Conservation (phyloP, 2,329 filamentous ascomycete species). For the Colletotrichum liaoningense region DNA sequence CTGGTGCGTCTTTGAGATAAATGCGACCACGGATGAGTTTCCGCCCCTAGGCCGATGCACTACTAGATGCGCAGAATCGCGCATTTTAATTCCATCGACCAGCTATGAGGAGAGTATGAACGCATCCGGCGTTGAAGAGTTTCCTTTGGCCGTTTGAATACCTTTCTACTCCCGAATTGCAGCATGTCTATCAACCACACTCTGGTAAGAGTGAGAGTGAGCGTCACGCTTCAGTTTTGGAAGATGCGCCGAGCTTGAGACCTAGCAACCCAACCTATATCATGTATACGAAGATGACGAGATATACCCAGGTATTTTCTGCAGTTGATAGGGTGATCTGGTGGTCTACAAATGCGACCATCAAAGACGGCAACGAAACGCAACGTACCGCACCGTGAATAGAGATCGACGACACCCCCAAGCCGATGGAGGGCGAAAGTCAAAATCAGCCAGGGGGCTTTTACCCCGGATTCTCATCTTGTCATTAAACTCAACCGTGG, state of each 20-base stretch:
- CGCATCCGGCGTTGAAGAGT: neutral
- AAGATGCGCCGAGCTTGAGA: neutral
- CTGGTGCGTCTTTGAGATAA: neutral
- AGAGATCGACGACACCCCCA: slow-evolving; percentile 25
- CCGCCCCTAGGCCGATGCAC: slow-evolving; percentile 14
- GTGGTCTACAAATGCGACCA: neutral
- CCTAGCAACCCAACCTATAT: neutral
- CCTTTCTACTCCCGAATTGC: neutral
- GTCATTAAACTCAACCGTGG: slow-evolving; percentile 31
- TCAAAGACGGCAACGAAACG: slow-evolving; percentile 15
- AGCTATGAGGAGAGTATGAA: neutral
- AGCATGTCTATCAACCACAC: neutral
- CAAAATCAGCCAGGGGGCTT: slow-evolving; percentile 29
- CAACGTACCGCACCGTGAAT: slow-evolving; percentile 5
- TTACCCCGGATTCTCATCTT: slow-evolving; percentile 37
- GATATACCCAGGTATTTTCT: neutral
- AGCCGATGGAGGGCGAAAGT: slow-evolving; percentile 29
- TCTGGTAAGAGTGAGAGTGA: neutral
- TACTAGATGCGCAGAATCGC: neutral
- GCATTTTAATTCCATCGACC: neutral
- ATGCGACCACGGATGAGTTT: slow-evolving; percentile 1
- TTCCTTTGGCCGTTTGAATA: neutral
- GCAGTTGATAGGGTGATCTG: neutral
- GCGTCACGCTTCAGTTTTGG: neutral
- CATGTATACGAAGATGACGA: neutral